phyloP scores from a whole-genome alignment of 805 yeast species.

The Nakazawaea ambrosiae region DNA sequence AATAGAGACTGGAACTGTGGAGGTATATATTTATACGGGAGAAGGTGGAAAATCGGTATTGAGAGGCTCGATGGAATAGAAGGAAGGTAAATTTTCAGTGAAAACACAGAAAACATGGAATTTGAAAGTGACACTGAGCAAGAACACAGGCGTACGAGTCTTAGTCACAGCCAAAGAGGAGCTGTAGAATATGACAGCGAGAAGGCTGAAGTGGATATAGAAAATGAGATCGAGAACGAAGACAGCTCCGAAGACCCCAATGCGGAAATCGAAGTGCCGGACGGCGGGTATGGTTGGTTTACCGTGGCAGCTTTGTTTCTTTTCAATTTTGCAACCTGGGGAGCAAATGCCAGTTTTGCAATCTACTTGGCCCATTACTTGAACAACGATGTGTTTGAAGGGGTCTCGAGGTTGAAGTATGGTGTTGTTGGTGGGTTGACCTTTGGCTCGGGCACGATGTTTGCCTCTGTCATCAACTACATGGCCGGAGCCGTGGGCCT shows the following conservation, averaged over 20 bases:
- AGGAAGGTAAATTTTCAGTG: too few species aligned
- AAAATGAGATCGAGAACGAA: not conserved
- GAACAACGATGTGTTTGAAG: constrained; percentile 40
- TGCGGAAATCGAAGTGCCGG: constrained; percentile 1
- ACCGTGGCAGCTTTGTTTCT: constrained; percentile 42
- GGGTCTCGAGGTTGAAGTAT: constrained; percentile 50
- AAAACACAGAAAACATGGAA: too few species aligned
- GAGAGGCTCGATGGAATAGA: too few species aligned
- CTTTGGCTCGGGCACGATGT: constrained; percentile 45
- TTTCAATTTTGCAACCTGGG: constrained; percentile 63
- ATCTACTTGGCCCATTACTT: constrained; percentile 54
- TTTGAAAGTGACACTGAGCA: too few species aligned
- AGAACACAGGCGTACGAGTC: too few species aligned
- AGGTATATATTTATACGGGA: too few species aligned
- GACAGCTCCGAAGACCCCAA: not conserved
- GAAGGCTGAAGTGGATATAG: too few species aligned
- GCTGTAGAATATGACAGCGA: not conserved
- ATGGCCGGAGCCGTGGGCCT: constrained; percentile 37
- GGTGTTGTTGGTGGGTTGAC: constrained; percentile 66
- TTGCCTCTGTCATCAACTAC: constrained; percentile 42
- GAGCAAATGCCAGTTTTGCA: constrained; percentile 62
- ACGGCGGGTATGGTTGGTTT: constrained; percentile 65
- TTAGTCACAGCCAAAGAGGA: too few species aligned
- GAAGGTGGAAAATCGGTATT: too few species aligned
- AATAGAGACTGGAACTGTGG: too few species aligned